These are phyloP conservation scores for Thelephora ganbajun DNA, from an alignment of 768 basidiomycete species.

Conservation along the genomic window DNA sequence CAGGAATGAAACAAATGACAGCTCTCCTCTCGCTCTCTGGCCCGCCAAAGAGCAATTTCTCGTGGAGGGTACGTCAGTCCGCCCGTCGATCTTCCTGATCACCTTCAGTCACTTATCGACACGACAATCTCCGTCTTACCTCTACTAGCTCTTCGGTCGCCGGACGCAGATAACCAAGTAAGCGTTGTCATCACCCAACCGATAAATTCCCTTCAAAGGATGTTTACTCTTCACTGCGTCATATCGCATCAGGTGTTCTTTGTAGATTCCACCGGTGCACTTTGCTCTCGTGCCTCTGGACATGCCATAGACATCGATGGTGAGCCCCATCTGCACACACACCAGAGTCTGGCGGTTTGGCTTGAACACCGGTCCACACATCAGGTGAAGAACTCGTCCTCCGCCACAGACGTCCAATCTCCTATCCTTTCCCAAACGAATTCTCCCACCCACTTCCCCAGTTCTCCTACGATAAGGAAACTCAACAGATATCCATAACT, in stretches of 20 bases:
- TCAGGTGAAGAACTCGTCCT: slow-evolving; percentile 54
- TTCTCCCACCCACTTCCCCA: slow-evolving; percentile 67
- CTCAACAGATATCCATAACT: slow-evolving; percentile 42
- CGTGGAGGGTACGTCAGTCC: slow-evolving; percentile 46
- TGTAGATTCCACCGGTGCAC: slow-evolving; percentile 60
- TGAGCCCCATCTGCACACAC: slow-evolving; percentile 14
- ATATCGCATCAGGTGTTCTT: slow-evolving; percentile 53
- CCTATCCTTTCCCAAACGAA: slow-evolving; percentile 63
- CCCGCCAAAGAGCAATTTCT: slow-evolving; percentile 62
- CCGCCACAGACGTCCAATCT: slow-evolving; percentile 64
- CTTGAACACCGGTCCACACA: slow-evolving; percentile 1
- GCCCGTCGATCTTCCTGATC: background rate
- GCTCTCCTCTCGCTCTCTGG: slow-evolving; percentile 50
- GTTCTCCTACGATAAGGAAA: slow-evolving; percentile 43
- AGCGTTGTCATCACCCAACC: slow-evolving; percentile 3
- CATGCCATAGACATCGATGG: slow-evolving; percentile 76
- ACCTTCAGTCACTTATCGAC: background rate
- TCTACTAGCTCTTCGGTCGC: slow-evolving; percentile 44
- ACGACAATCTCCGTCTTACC: background rate
- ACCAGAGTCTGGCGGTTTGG: slow-evolving; percentile 3
- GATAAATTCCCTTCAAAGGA: background rate
- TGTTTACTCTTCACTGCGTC: background rate
- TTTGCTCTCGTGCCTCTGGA: slow-evolving; percentile 68
- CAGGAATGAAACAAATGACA: slow-evolving; percentile 39
- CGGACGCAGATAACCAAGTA: slow-evolving; percentile 65